phyloP scores from a whole-genome alignment of 1,139 yeast species.

The Blastobotrys capitulatus region DNA sequence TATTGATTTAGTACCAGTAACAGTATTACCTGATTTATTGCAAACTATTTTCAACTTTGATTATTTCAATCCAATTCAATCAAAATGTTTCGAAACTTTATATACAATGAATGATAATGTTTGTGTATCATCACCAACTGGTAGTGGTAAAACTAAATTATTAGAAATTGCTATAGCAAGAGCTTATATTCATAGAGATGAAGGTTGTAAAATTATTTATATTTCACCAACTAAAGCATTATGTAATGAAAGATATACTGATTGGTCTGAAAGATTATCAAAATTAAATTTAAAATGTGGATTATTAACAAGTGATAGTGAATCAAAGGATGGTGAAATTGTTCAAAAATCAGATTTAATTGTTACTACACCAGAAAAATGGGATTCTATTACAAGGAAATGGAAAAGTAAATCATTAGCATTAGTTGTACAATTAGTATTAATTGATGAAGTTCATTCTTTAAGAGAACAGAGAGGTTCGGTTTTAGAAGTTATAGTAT shows the following conservation, averaged over 20 bases:
- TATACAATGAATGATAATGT: constrained; percentile 1
- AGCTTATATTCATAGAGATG: not conserved
- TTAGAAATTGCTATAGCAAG: constrained; percentile 5
- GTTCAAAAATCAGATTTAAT: constrained; percentile 1
- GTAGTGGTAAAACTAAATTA: constrained; percentile 5
- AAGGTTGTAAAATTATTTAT: constrained; percentile 1
- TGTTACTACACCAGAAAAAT: constrained; percentile 7
- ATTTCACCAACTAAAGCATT: constrained; percentile 1
- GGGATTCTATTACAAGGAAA: constrained; percentile 6
- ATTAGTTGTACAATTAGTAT: not conserved
- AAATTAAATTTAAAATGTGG: not conserved
- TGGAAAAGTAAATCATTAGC: constrained; percentile 4
- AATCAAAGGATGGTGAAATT: not conserved
- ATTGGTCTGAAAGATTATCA: constrained; percentile 1
- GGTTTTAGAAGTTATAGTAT: constrained; percentile 4
- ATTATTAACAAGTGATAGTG: constrained; percentile 3
- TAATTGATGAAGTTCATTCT: constrained; percentile 8
- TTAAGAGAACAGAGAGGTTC: constrained; percentile 3
- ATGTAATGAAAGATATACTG: constrained; percentile 3
- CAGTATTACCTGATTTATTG: not conserved
- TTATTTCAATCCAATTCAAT: constrained; percentile 8
- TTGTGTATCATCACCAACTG: constrained; percentile 4
- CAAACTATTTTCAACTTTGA: constrained; percentile 1
- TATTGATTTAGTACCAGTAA: constrained; percentile 1
- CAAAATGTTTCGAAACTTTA: constrained; percentile 5